Base-by-base conservation (phyloP, 129 eudicot species). In the Cynara cardunculus region DNA sequence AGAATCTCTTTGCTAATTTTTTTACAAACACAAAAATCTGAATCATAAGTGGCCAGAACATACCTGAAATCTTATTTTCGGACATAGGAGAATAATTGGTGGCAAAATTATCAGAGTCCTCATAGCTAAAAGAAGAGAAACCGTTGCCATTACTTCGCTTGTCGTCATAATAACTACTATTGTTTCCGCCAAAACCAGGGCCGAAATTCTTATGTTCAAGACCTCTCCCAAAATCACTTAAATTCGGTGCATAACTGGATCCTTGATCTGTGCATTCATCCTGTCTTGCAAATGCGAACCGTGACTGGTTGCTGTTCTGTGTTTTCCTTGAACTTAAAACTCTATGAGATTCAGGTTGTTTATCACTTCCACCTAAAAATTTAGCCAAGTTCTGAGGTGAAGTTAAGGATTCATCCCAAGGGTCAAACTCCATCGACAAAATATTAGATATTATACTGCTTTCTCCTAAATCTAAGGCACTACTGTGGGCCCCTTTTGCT, bases 61-160 rank as follows among this genome's bases (percentile, higher is more conserved):
- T 65, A 94, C 98, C 89, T 79, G 96, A 59, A 79, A 72, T 80
- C 81, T 87, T 87, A 81, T 82, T 89, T n/a, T 91, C 85, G 41
- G 89, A 72, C 44, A 77, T 25, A 41, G 37, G 72, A 74, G 96
- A 81, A 84, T 85, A 61, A 69, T 37, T 80, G 72, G 81, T 75
- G 37, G 89, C 81, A 73, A 88, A 85, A 69, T 64, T 70, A 66
- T 85, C 92, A 10, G 87, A 53, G 39, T 88, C 89, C 84, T 83
- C 89, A 69, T 69, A 56, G 73, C 39, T 82, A 68, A 83, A 79
- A 68, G 86, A 70, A 78, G 97, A 82, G 73, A 90, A 90, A 69
- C 91, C 89, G 75, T 89, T 89, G 77, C 73, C 78, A 81, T 71
- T 41, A 21, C 73, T 87, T 82, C 34, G 82, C 77, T 85, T 84